Conservation (phyloP, 176 grass and related monocot species). For the Musa beccarii region DNA sequence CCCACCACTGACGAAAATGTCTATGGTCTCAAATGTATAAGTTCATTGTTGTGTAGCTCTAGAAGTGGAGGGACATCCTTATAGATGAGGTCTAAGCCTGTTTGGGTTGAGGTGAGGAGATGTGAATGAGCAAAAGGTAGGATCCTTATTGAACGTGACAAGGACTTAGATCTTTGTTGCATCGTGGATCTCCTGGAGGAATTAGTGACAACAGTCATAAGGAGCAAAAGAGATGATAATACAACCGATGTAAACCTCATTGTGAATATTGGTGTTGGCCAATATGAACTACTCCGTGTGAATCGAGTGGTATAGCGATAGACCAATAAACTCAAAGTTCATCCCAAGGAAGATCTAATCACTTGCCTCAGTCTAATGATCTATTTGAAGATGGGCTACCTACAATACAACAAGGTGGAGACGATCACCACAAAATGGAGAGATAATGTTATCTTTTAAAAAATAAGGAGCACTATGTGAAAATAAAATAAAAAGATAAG, state of each 20-base stretch:
- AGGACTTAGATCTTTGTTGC: slow-evolving; percentile 51
- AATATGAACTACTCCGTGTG: slow-evolving; percentile 80
- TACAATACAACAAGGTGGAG: too few species aligned
- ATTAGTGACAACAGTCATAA: slow-evolving; percentile 82
- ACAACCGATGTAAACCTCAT: slow-evolving; percentile 43
- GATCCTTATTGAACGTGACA: slow-evolving; percentile 46
- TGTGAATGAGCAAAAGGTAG: slow-evolving; percentile 44
- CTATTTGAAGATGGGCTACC: slow-evolving; percentile 52
- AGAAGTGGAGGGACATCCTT: slow-evolving; percentile 49
- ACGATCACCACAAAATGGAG: too few species aligned
- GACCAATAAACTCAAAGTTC: slow-evolving; percentile 62
- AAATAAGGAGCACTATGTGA: too few species aligned
- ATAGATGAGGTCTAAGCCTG: slow-evolving; percentile 50
- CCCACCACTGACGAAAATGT: background rate
- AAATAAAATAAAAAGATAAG: too few species aligned
- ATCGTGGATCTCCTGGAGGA: slow-evolving; percentile 74
- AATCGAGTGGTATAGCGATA: slow-evolving; percentile 49
- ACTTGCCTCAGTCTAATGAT: slow-evolving; percentile 56
- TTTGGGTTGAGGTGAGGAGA: slow-evolving; percentile 27
- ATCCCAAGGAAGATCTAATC: slow-evolving; percentile 66
- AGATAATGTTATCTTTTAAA: too few species aligned
- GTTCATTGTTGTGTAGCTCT: slow-evolving; percentile 51
- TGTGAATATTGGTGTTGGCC: slow-evolving; percentile 47
- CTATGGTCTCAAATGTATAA: slow-evolving; percentile 9
- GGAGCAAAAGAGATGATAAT: slow-evolving; percentile 79